These are phyloP conservation scores for Mycena crocata DNA, from an alignment of 768 basidiomycete species.

Conservation along the genomic window DNA sequence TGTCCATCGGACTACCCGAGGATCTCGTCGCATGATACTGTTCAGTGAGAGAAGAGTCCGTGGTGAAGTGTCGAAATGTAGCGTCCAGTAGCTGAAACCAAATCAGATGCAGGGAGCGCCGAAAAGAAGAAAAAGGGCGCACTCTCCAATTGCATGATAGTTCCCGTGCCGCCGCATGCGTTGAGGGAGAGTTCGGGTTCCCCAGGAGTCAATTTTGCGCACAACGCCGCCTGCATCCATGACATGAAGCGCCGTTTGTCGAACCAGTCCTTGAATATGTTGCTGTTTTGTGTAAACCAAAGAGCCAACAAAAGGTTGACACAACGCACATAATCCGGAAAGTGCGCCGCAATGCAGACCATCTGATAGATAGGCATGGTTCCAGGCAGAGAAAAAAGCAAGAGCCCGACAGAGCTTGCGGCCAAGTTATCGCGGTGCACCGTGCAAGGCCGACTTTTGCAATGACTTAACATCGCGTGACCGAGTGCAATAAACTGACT, in stretches of 20 bases:
- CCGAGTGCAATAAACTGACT: background rate
- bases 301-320: background rate
- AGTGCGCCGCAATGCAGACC: slow-evolving; percentile 85
- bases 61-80: slow-evolving; percentile 91
- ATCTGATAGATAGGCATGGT: slow-evolving; percentile 91
- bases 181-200: slow-evolving; percentile 78
- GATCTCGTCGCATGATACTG: slow-evolving; percentile 78
- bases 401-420: background rate
- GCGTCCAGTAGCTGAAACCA: slow-evolving; percentile 81
- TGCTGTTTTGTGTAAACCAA: slow-evolving; percentile 53
- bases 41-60: slow-evolving; percentile 73
- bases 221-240: slow-evolving; percentile 85
- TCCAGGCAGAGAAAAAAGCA: background rate
- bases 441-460: too few relatives aligned
- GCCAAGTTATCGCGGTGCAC: too few relatives aligned
- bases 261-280: slow-evolving; percentile 81
- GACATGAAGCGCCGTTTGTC: slow-evolving; percentile 75
- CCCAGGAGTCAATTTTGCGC: slow-evolving; percentile 80
- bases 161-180: slow-evolving; percentile 75
- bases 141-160: slow-evolving; percentile 79
- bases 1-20: slow-evolving; percentile 86
- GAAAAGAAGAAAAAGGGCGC: slow-evolving; percentile 48
- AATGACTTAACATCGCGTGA: background rate
- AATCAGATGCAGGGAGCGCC: background rate
- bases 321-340: slow-evolving; percentile 73